Evolutionary conservation across 2,329 filamentous ascomycete species (phyloP), one percentile per base, ranked within the genome.

Genomic region (Teratosphaeria viscida): DNA sequence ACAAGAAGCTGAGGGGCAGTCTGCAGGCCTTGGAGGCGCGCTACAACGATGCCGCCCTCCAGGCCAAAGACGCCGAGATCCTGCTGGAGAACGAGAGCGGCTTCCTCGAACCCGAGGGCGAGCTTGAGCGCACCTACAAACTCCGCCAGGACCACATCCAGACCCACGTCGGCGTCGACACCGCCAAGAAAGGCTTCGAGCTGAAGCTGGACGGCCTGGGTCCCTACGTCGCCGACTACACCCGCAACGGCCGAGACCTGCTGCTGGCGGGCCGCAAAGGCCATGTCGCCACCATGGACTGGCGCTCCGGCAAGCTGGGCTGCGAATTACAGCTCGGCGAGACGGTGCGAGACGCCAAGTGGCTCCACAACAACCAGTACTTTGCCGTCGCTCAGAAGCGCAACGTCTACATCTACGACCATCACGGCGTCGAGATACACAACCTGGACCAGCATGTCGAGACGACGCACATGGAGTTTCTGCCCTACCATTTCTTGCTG

Each of bases 311-410:
- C 52, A 96, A 92, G 74, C 78, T 96, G 61, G 90, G 89, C 6
- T 96, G 91, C 72, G 94, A 99, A 73, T 70, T 97, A 63, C 90
- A 99, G 72, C 80, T 99, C 63, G 85, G 86, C 56, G 94, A 99
- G 78, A 97, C 91, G 0, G 82, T 97, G 12, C 82, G 92, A 57
- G 92, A 96, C 75, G 87, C 88, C 29, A 87, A 86, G 71, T 99
- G 91, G 89, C 80, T 97, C 68, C 91, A 96, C 76, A 96, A 96
- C 73, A 92, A 94, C 73, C 90, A 96, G 71, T 88, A 85, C 75
- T 96, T 97, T 75, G 92, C 92, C 0, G 90, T 96, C 12, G 91
- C 94, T 53, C 92, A 99, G 76, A 96, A 96, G 80, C 94, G 92
- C 76, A 88, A 94, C 67, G 89, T 94, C 64, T 99, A 96, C 77